Percentiles rank a stretch among this genome's conserved stretches.
phyloP scores from a whole-genome alignment of 2,329 filamentous ascomycete species.

The Chlorencoelia australis region DNA sequence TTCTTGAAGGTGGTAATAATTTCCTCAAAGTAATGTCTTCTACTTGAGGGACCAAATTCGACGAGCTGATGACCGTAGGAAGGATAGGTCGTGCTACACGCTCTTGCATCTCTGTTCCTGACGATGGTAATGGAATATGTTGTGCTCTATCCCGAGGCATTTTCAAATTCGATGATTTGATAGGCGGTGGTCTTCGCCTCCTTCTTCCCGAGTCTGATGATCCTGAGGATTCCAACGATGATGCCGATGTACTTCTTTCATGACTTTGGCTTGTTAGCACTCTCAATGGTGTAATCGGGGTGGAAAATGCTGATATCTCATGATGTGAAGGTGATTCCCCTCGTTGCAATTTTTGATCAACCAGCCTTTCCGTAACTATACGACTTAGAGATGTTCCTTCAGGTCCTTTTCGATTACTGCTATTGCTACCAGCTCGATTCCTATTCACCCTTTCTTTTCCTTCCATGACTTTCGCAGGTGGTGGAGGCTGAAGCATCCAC shows the following conservation, averaged over 20 bases:
- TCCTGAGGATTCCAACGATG: constrained; percentile 15
- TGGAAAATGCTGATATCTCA: constrained; percentile 14
- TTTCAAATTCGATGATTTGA: constrained; percentile 6
- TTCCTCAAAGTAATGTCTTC: constrained; percentile 5
- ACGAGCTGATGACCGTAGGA: constrained; percentile 20
- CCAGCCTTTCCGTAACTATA: constrained; percentile 20
- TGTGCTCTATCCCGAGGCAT: constrained; percentile 16
- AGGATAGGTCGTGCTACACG: constrained; percentile 12
- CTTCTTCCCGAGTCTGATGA: constrained; percentile 13
- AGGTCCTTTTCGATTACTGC: constrained; percentile 33
- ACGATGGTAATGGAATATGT: constrained; percentile 18
- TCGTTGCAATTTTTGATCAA: constrained; percentile 23
- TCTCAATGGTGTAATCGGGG: no score
- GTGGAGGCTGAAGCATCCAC: constrained; percentile 92
- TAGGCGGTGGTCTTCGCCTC: constrained; percentile 19
- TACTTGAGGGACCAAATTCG: constrained; percentile 10
- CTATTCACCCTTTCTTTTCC: constrained; percentile 66
- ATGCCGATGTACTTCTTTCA: constrained; percentile 15
- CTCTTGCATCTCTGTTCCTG: constrained; percentile 15
- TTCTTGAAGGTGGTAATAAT: background rate
- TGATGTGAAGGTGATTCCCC: constrained; percentile 19
- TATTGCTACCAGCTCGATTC: constrained; percentile 29
- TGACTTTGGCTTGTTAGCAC: constrained; percentile 11
- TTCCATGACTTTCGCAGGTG: constrained; percentile 83
- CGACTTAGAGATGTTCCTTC: constrained; percentile 3